phyloP scores from a whole-genome alignment of 441 rosid genomes.

The Brassica hybrid region DNA sequence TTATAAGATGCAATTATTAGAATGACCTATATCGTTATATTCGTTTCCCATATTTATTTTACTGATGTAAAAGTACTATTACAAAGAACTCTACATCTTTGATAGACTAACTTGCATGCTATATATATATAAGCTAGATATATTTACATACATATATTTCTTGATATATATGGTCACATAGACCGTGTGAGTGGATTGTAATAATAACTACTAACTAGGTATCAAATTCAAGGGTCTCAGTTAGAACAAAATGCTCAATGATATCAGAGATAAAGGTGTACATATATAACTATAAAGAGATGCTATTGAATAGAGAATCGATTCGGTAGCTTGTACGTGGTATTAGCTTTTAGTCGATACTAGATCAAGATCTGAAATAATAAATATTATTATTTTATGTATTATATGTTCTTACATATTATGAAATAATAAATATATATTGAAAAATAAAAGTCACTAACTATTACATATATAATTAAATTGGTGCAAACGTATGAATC shows the following conservation, averaged over 20 bases:
- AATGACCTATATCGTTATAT: not conserved
- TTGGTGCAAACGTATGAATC: too few species aligned
- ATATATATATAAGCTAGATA: not conserved
- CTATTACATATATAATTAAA: too few species aligned
- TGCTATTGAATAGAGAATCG: conserved; percentile 42
- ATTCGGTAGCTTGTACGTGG: conserved; percentile 43
- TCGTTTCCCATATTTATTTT: not conserved
- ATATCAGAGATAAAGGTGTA: too few species aligned
- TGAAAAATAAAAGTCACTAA: too few species aligned
- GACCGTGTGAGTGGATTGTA: conserved; percentile 3
- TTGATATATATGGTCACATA: not conserved
- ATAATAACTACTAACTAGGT: not conserved
- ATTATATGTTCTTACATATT: too few species aligned
- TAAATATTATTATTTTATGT: too few species aligned
- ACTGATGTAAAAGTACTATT: not conserved
- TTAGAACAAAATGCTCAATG: not conserved
- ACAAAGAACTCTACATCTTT: not conserved
- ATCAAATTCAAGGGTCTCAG: not conserved
- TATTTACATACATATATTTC: not conserved
- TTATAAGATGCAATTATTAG: too few species aligned
- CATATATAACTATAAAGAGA: too few species aligned
- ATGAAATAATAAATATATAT: too few species aligned
- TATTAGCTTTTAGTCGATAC: conserved; percentile 38
- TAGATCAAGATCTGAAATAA: too few species aligned
- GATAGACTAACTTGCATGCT: conserved; percentile 6